Conservation (phyloP, 352 stramenopile species). For the Globisporangium rhizosaccharum region DNA sequence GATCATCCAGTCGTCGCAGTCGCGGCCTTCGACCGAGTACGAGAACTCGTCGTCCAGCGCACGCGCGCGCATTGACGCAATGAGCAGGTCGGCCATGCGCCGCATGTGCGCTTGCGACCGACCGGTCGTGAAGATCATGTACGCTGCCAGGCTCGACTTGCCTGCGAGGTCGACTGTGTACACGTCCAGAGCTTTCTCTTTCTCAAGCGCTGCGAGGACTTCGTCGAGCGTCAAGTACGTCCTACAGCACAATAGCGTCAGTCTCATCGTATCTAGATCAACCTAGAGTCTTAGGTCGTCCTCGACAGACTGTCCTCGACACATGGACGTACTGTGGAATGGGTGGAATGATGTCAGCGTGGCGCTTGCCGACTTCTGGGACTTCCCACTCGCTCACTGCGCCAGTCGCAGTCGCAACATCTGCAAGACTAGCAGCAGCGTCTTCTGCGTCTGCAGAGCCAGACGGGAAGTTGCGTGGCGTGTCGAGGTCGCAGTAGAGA, state of each 20-base stretch:
- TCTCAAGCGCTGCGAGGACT: conserved; percentile 52
- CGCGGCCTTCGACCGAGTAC: conserved; percentile 80
- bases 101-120: conserved; percentile 82
- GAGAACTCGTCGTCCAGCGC: conserved; percentile 68
- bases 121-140: conserved; percentile 88
- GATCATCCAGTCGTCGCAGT: conserved; percentile 92
- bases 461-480: conserved; percentile 63
- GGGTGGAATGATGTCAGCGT: conserved; percentile 70
- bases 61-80: conserved; percentile 76
- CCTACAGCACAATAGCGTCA: conserved; percentile 11
- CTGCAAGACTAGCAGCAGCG: conserved; percentile 15
- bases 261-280: too few relatives aligned
- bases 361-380: conserved; percentile 56
- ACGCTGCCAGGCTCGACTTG: conserved; percentile 79
- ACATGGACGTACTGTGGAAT: conserved; percentile 28
- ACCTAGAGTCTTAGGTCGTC: too few relatives aligned
- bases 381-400: conserved; percentile 49
- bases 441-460: conserved; percentile 24
- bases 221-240: conserved; percentile 76
- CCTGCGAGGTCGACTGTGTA: conserved; percentile 69
- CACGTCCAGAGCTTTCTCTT: conserved; percentile 73
- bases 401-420: background rate
- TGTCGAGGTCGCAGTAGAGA: conserved; percentile 73
- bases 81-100: conserved; percentile 84
- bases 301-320: background rate